phyloP scores from a whole-genome alignment of 2,329 filamentous ascomycete species.

The Colletotrichum noveboracense region DNA sequence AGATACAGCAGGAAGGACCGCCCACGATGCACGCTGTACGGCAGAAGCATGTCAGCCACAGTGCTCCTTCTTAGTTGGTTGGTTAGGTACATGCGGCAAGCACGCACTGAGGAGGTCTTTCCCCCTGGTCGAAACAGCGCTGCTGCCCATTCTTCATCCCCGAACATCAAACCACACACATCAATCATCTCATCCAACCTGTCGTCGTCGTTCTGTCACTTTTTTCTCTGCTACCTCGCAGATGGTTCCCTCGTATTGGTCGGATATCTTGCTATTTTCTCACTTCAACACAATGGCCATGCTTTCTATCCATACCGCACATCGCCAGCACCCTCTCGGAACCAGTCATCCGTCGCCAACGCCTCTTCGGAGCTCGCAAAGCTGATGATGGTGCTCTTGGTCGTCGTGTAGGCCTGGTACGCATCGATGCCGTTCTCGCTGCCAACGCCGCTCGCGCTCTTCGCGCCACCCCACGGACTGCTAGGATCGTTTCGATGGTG shows the following conservation, averaged over 20 bases:
- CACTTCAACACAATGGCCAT: neutral
- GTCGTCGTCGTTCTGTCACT: neutral
- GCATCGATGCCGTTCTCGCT: slow-evolving; percentile 76
- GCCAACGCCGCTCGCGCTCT: slow-evolving; percentile 68
- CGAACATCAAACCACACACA: slow-evolving; percentile 11
- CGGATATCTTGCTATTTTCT: neutral
- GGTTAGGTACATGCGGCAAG: neutral
- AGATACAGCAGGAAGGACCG: neutral
- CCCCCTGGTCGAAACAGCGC: neutral
- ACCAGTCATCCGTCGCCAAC: slow-evolving; percentile 68
- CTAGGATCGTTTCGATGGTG: slow-evolving; percentile 77
- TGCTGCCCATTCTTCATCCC: slow-evolving; percentile 1
- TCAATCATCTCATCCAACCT: neutral
- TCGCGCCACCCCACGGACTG: slow-evolving; percentile 72
- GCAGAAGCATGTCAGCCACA: neutral
- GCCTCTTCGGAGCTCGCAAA: slow-evolving; percentile 63
- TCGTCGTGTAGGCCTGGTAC: slow-evolving; percentile 62
- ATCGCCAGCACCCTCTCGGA: slow-evolving; percentile 58
- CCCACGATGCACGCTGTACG: neutral
- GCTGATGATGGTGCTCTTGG: slow-evolving; percentile 73
- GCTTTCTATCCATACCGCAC: slow-evolving; percentile 63
- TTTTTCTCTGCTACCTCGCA: neutral
- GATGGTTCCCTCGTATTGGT: neutral
- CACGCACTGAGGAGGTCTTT: neutral
- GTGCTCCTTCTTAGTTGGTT: neutral